Evolutionary conservation across 495 filamentous ascomycete species (phyloP).

Genomic region (Terfezia boudieri): DNA sequence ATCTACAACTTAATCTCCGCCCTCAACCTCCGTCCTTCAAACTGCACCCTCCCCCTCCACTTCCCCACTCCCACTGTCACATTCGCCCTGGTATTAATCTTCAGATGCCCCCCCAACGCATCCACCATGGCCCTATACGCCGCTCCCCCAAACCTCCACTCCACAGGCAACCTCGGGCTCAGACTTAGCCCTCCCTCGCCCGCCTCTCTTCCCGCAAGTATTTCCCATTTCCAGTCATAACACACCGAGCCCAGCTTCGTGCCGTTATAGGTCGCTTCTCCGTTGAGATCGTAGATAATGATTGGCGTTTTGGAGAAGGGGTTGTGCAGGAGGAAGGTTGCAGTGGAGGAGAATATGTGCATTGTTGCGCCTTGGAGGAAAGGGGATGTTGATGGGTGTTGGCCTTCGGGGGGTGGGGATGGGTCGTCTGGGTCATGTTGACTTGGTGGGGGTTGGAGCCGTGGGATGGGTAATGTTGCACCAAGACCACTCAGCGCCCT

Average conservation of each 20-base stretch:
- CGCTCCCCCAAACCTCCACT: constrained; percentile 50
- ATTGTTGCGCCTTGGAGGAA: constrained; percentile 23
- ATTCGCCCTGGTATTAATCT: constrained; percentile 53
- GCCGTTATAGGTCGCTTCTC: constrained; percentile 64
- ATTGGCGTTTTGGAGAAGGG: constrained; percentile 50
- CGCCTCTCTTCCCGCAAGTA: constrained; percentile 30
- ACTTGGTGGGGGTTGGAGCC: constrained; percentile 35
- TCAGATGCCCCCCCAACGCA: constrained; percentile 64
- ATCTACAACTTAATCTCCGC: background rate
- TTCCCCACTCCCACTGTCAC: constrained; percentile 47
- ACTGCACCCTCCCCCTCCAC: constrained; percentile 38
- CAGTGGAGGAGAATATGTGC: constrained; percentile 68
- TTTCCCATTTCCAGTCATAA: constrained; percentile 49
- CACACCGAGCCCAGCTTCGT: constrained; percentile 55
- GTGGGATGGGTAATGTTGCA: constrained; percentile 47
- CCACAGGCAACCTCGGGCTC: constrained; percentile 58
- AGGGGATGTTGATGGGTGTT: background rate
- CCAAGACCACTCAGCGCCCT: constrained; percentile 43
- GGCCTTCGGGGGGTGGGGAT: constrained; percentile 41
- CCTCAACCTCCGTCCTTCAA: background rate
- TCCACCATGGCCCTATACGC: constrained; percentile 61
- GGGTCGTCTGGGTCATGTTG: constrained; percentile 54
- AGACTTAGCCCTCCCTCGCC: constrained; percentile 30
- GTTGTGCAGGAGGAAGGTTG: constrained; percentile 61
- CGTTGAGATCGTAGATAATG: constrained; percentile 55